phyloP scores from a whole-genome alignment of 2,329 filamentous ascomycete genomes.

The Hirsutella thompsonii region DNA sequence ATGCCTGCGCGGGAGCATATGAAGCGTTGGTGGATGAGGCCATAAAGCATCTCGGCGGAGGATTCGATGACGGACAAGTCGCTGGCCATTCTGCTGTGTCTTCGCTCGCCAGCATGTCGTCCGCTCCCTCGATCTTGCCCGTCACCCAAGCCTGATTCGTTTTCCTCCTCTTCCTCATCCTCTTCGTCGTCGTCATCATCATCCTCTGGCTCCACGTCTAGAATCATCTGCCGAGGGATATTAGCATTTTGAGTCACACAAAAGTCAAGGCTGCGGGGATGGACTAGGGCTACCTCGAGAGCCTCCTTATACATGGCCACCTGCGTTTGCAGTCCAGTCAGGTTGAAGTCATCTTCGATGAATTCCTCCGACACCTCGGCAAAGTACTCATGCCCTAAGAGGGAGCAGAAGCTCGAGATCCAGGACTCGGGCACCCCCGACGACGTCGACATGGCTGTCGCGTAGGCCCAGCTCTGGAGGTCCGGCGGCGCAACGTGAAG shows the following conservation, averaged over 20 bases:
- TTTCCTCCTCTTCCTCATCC: constrained; percentile 62
- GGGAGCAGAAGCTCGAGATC: constrained; percentile 94
- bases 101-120: constrained; percentile 44
- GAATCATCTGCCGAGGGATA: constrained; percentile 57
- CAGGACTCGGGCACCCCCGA: constrained; percentile 68
- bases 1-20: constrained; percentile 94
- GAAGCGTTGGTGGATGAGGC: constrained; percentile 94
- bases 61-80: constrained; percentile 94
- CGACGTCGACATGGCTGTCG: constrained; percentile 42
- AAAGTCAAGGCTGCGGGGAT: not conserved
- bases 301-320: constrained; percentile 99
- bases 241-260: too few relatives aligned
- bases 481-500: constrained; percentile 1
- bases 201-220: constrained; percentile 95
- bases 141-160: constrained; percentile 47
- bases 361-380: constrained; percentile 98
- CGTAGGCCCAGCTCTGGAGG: not conserved
- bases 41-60: constrained; percentile 95
- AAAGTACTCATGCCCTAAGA: constrained; percentile 96
- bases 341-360: constrained; percentile 98
- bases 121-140: constrained; percentile 40
- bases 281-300: constrained; percentile 48
- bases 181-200: constrained; percentile 79
- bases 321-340: constrained; percentile 88
- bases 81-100: constrained; percentile 73